phyloP scores from a whole-genome alignment of 2,329 filamentous ascomycete genomes.

The Biscogniauxia mediterranea region DNA sequence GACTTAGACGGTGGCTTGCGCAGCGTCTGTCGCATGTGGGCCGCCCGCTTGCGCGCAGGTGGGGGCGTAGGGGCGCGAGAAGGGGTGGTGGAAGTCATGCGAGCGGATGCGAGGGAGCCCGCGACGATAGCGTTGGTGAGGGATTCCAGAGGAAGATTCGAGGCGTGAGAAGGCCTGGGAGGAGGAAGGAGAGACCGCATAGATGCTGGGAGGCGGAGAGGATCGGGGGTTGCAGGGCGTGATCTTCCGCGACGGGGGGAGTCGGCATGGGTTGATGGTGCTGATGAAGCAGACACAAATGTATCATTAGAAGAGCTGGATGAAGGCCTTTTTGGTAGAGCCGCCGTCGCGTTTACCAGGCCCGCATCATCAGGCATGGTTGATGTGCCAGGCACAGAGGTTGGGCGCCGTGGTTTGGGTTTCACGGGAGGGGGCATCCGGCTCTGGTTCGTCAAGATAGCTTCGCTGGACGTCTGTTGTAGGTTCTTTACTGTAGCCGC shows the following conservation, averaged over 20 bases:
- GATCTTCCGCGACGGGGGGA: slow-evolving; percentile 27
- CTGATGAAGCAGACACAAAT: slow-evolving; percentile 42
- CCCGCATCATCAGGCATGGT: neutral
- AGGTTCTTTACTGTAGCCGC: slow-evolving; percentile 25
- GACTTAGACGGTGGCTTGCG: slow-evolving; percentile 52
- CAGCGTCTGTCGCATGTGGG: slow-evolving; percentile 63
- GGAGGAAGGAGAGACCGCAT: slow-evolving; percentile 8
- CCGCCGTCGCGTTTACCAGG: slow-evolving; percentile 1
- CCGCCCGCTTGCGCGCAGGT: slow-evolving; percentile 44
- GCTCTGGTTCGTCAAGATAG: slow-evolving; percentile 5
- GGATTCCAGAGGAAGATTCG: slow-evolving; percentile 57
- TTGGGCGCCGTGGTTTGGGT: slow-evolving; percentile 16
- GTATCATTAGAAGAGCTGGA: slow-evolving; percentile 46
- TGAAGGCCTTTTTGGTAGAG: slow-evolving; percentile 15
- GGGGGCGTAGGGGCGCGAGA: slow-evolving; percentile 41
- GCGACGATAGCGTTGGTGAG: slow-evolving; percentile 75
- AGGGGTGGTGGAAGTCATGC: slow-evolving; percentile 38
- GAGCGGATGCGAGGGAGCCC: slow-evolving; percentile 67
- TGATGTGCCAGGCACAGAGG: slow-evolving; percentile 6
- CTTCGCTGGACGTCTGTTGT: slow-evolving; percentile 8
- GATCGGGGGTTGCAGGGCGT: slow-evolving; percentile 18
- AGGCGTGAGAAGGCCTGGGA: slow-evolving; percentile 18
- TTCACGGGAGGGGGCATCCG: slow-evolving; percentile 13
- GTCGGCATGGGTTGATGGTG: slow-evolving; percentile 30
- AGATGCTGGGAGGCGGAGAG: slow-evolving; percentile 17